Evolutionary conservation across 129 eudicot species (phyloP), one percentile per base, ranked within the genome.

Genomic region (Lonicera japonica): DNA sequence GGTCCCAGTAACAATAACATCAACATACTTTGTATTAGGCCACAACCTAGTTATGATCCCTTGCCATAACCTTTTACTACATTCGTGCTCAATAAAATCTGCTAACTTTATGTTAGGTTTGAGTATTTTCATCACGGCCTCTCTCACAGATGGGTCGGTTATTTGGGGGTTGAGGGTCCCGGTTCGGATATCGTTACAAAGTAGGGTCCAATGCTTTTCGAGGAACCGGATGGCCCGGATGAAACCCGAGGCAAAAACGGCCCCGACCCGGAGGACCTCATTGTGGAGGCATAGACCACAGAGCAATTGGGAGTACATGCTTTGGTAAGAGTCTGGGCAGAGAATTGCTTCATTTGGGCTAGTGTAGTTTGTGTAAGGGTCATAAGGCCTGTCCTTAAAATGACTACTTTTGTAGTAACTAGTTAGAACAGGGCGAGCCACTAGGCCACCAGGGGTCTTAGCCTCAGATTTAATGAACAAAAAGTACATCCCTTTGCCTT

Each of bases 401-500:
- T 87, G 83, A 38, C 76, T 14, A 23, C 95, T 86, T 71, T 82
- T 83, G 74, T 75, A 83, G 77, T 80, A 83, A 45, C 95, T 87
- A 0, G 95, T 87, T 64, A 87, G 64, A 74, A 83, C 95, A 38
- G 90, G 87, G 18, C 95, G 90, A 22, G 95, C 95, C 6, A 80
- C 56, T 0, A 87, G 51, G 41, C 95, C 95, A 21, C 90, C 75
- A 8, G 95, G 87, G 29, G 90, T 87, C 45, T 80, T 83, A 9
- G 87, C 63, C 60, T 87, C 95, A 22, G 90, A 80, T 73, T 83
- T 87, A 7, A 87, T 75, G 69, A 80, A 87, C 69, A 80, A 58
- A 41, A 87, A 87, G 62, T 87, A 87, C 95, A 87, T 83, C 53
- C 90, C 95, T 75, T 87, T 87, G 63, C 95, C 90, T 63, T 80